Percentiles rank a stretch among this genome's conserved stretches.
These are phyloP conservation scores for Hypoxylon sp. DNA, from an alignment of 2,329 filamentous ascomycete genomes.

Conservation along the genomic window DNA sequence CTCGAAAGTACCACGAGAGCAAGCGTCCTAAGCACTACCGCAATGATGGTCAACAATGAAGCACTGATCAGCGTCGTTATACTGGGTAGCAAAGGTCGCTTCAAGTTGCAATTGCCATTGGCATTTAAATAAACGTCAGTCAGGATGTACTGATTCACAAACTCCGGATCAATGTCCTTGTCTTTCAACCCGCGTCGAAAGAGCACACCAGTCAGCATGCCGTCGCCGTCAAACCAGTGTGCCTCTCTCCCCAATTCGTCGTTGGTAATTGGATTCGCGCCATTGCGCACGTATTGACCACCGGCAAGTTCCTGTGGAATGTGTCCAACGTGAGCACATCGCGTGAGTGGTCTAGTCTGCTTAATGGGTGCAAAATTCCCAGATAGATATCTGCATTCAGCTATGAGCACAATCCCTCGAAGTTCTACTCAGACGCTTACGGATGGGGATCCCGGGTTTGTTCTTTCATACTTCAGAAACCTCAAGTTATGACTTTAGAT, in stretches of 20 bases:
- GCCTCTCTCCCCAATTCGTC: conserved; percentile 71
- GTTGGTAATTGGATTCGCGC: conserved; percentile 75
- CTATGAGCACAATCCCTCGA: conserved; percentile 12
- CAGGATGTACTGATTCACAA: conserved; percentile 77
- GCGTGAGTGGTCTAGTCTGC: conserved; percentile 66
- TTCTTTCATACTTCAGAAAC: conserved; percentile 41
- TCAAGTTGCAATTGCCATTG: conserved; percentile 60
- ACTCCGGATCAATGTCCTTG: conserved; percentile 66
- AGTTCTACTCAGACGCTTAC: conserved; percentile 42
- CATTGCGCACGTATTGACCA: conserved; percentile 80
- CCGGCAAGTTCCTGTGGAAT: conserved; percentile 76
- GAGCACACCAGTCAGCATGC: conserved; percentile 77
- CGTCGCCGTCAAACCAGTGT: conserved; percentile 83
- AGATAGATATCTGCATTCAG: conserved; percentile 64
- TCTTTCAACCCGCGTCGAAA: conserved; percentile 63
- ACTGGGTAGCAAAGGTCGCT: conserved; percentile 73
- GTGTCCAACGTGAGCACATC: conserved; percentile 67
- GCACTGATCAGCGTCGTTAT: conserved; percentile 76
- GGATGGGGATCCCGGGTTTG: conserved; percentile 43
- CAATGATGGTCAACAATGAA: conserved; percentile 62
- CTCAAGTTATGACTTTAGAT: background rate
- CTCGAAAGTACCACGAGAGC: conserved; percentile 69
- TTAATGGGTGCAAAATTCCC: conserved; percentile 79
- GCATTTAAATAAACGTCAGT: conserved; percentile 74
- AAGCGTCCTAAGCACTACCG: conserved; percentile 68